Conservation (phyloP, 2,329 filamentous ascomycete genomes). For the Exserohilum turcica region DNA sequence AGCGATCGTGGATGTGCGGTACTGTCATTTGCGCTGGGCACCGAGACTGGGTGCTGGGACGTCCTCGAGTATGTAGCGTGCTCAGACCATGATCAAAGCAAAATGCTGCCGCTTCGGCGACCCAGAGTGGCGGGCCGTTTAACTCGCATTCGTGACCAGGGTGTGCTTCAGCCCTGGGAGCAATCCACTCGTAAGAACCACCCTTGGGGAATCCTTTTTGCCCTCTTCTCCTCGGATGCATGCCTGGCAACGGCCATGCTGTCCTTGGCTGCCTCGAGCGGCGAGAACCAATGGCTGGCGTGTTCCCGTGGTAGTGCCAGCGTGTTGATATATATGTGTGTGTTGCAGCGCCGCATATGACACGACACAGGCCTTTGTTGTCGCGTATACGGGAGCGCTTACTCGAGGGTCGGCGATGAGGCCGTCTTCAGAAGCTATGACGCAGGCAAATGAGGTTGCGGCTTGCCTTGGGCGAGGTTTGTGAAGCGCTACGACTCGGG, state of each 20-base stretch:
- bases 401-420: conserved; percentile 15
- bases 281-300: background rate
- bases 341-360: background rate
- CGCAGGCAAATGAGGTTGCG: conserved; percentile 22
- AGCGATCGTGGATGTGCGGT: conserved; percentile 30
- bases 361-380: conserved; percentile 8
- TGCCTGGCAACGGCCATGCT: background rate
- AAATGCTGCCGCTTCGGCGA: conserved; percentile 28
- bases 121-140: conserved; percentile 32
- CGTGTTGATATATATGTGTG: background rate
- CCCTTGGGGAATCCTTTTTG: background rate
- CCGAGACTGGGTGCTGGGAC: conserved; percentile 22
- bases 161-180: conserved; percentile 13
- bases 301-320: background rate
- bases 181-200: conserved; percentile 3
- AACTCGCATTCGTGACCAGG: conserved; percentile 20
- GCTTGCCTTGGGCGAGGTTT: conserved; percentile 22
- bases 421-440: conserved; percentile 26
- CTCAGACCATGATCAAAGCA: conserved; percentile 27
- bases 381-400: conserved; percentile 12
- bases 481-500: conserved; percentile 30
- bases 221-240: background rate
- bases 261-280: background rate
- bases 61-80: conserved; percentile 26
- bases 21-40: conserved; percentile 46